phyloP scores from a whole-genome alignment of 345 rosid genomes.

The Corchorus olitorius region DNA sequence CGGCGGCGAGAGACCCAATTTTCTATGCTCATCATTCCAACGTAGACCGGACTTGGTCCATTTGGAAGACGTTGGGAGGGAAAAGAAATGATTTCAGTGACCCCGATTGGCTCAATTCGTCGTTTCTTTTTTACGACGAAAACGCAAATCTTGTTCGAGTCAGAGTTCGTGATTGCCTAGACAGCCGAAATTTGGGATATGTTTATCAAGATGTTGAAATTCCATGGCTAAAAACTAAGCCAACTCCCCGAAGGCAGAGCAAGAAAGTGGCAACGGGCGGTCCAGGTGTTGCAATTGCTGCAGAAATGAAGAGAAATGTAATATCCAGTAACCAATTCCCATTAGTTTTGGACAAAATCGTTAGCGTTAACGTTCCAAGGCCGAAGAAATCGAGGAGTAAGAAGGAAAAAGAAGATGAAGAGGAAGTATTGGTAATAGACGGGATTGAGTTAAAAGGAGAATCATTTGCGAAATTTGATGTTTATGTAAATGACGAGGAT shows the following conservation, averaged over 20 bases:
- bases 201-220: constrained; percentile 49
- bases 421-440: constrained; percentile 48
- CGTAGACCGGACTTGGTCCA: constrained; percentile 55
- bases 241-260: constrained; percentile 38
- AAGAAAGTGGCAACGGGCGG: constrained; percentile 19
- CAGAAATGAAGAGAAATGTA: constrained; percentile 14
- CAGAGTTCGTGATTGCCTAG: constrained; percentile 53
- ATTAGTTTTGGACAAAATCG: constrained; percentile 32
- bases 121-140: constrained; percentile 62
- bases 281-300: constrained; percentile 32
- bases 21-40: constrained; percentile 63
- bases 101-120: constrained; percentile 56
- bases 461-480: constrained; percentile 45
- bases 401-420: constrained; percentile 59
- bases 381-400: constrained; percentile 47
- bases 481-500: constrained; percentile 54
- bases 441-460: constrained; percentile 43
- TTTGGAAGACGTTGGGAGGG: constrained; percentile 61
- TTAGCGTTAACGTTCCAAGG: constrained; percentile 40
- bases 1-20: constrained; percentile 64
- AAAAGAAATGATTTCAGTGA: constrained; percentile 40
- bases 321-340: constrained; percentile 31
- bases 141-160: constrained; percentile 57
- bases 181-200: constrained; percentile 41
- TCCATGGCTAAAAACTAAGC: constrained; percentile 56